Base-by-base conservation (phyloP, 2,329 filamentous ascomycete genomes). In the Hymenotorrendiella dingleyae region DNA sequence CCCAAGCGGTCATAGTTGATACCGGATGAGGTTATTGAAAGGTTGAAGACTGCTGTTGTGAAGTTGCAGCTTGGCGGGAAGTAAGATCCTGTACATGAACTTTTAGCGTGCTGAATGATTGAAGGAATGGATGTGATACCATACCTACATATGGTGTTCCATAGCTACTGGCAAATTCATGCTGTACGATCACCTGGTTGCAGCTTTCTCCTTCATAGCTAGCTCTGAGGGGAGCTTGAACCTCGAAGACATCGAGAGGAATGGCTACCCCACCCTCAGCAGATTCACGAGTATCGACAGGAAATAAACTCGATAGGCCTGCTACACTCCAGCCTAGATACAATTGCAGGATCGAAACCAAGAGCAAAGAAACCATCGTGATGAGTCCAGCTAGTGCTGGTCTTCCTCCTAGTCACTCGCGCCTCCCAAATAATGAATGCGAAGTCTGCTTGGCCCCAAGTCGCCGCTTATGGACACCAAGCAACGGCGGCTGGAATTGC, bases 1-100 rank as follows among this genome's bases (percentile, higher is more conserved):
- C 78, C 86, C 7, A 91, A 70, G 27, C 86, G 74, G 59, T 94
- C 87, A 62, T 76, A 90, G 54, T 94, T 86, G 3, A 76, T 73
- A 1, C 87, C 87, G 48, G 70, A 68, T 8, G 82, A 85, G 1
- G 76, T 77, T 9, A 85, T 81, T 0, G 84, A 90, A 52, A 93
- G 75, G 57, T 89, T 88, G 62, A 93, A 78, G 19, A 78, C 73
- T 14, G 90, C 82, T 23, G 79, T 74, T 57, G 88, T 84, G 67
- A 91, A 93, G 12, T 72, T 63, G 62, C 82, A 88, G 67, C 64
- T 56, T 1, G 85, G 84, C 10, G 86, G 86, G 1, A 64, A 68
- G 58, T 87, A 89, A 12, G 69, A 62, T 34, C 77, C 79, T 83
- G 67, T 81, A 46, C n/a, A n/a, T n/a, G n/a, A n/a, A n/a, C n/a